phyloP scores from a whole-genome alignment of 352 stramenopile species.

The Phytophthora fragariae region DNA sequence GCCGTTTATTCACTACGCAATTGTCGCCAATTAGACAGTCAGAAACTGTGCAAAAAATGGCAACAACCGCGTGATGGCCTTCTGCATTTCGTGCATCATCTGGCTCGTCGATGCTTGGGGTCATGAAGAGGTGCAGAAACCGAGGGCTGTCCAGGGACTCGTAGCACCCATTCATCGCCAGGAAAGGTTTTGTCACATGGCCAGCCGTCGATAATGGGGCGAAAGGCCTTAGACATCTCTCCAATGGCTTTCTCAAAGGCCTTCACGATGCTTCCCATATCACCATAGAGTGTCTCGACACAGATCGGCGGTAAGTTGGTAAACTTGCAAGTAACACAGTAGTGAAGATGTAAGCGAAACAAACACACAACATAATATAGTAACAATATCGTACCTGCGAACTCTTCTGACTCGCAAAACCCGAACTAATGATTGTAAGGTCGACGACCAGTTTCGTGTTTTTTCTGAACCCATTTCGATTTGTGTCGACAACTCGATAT shows the following conservation, averaged over 20 bases:
- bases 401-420: too few species aligned
- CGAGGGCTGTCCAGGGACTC: background rate
- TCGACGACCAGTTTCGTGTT: too few species aligned
- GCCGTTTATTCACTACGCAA: background rate
- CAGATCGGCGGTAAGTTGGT: slow-evolving; percentile 1
- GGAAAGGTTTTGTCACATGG: slow-evolving; percentile 4
- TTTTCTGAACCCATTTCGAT: too few species aligned
- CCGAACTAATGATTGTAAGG: too few species aligned
- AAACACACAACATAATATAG: too few species aligned
- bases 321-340: background rate
- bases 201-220: slow-evolving; percentile 8
- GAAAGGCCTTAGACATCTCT: background rate
- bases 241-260: too few species aligned
- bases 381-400: too few species aligned
- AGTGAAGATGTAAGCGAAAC: too few species aligned
- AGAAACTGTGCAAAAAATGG: slow-evolving; percentile 13
- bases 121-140: background rate
- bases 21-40: slow-evolving; percentile 19
- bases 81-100: background rate
- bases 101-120: background rate
- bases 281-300: background rate
- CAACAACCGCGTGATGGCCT: background rate
- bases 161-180: background rate
- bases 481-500: too few species aligned
- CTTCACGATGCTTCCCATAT: background rate